A percentile compares a stretch with the other conserved stretches of the same genome.
These are phyloP conservation scores for Epichloe elymi DNA, from an alignment of 2,329 filamentous ascomycete genomes.

Conservation along the genomic window DNA sequence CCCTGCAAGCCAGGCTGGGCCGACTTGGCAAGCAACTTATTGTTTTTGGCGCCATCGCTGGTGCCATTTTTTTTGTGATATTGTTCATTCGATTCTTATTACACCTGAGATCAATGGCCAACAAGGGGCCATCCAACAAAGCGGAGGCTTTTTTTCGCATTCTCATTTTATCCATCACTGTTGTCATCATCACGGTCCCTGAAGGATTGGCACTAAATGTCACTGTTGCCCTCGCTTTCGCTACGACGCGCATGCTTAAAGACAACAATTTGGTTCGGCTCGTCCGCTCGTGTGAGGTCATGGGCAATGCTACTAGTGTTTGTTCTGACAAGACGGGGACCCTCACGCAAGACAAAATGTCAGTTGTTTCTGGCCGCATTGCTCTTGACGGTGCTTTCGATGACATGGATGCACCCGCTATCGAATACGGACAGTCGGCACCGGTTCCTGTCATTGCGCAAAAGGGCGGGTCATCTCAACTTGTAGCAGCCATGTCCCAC, in stretches of 20 bases:
- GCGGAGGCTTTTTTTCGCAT: conserved; percentile 45
- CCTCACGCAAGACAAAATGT: conserved; percentile 51
- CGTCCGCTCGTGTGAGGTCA: conserved; percentile 46
- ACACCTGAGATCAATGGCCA: conserved; percentile 19
- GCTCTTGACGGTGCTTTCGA: conserved; percentile 27
- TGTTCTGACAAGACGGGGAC: conserved; percentile 57
- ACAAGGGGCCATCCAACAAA: conserved; percentile 31
- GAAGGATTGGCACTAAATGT: conserved; percentile 49
- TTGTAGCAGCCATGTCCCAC: conserved; percentile 18
- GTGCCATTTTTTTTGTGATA: conserved; percentile 29
- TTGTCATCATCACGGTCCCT: conserved; percentile 46
- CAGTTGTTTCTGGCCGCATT: conserved; percentile 42
- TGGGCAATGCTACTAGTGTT: conserved; percentile 51
- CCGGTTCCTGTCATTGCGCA: conserved; percentile 12
- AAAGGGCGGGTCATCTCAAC: conserved; percentile 16
- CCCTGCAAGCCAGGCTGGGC: conserved; percentile 65
- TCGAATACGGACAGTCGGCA: conserved; percentile 10
- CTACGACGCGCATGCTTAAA: conserved; percentile 48
- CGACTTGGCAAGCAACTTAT: conserved; percentile 63
- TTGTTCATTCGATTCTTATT: conserved; percentile 27
- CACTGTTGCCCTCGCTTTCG: conserved; percentile 48
- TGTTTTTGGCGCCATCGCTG: conserved; percentile 26
- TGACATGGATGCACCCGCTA: conserved; percentile 16
- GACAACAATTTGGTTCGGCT: conserved; percentile 50
- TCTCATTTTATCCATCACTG: conserved; percentile 44